Conservation (phyloP, 768 basidiomycete genomes). For the Psilocybe subaeruginosa region DNA sequence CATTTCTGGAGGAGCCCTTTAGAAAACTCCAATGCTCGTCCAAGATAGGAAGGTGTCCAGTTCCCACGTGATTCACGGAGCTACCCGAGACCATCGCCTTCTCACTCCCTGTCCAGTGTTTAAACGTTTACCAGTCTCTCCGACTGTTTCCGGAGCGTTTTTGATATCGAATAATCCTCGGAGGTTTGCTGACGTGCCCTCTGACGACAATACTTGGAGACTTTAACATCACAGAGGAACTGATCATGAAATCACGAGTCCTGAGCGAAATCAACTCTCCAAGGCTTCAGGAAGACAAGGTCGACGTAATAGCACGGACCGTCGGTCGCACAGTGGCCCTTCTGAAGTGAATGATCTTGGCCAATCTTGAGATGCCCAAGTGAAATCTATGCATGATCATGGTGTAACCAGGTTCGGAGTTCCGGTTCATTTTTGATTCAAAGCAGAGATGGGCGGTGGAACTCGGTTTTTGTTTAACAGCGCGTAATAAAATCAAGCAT, state of each 20-base stretch:
- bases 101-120: not conserved
- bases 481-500: not conserved
- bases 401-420: not conserved
- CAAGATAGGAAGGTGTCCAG: slow-evolving; percentile 32
- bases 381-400: not conserved
- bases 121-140: not conserved
- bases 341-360: not conserved
- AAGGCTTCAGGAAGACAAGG: not conserved
- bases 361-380: not conserved
- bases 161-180: not conserved
- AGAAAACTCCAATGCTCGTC: slow-evolving; percentile 31
- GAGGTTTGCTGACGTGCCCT: not conserved
- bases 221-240: not conserved
- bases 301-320: slow-evolving; percentile 9
- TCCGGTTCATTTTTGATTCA: not conserved
- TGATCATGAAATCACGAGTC: not conserved
- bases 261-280: not conserved
- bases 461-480: not conserved
- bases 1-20: slow-evolving; percentile 27
- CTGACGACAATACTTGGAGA: not conserved
- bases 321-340: not conserved
- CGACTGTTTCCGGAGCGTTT: not conserved
- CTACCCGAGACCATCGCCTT: slow-evolving; percentile 13
- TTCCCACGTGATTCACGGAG: slow-evolving; percentile 18
- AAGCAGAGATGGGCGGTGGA: not conserved